Evolutionary conservation across 108 stramenopile species (phyloP).

Genomic region (Asterionellopsis glacialis): DNA sequence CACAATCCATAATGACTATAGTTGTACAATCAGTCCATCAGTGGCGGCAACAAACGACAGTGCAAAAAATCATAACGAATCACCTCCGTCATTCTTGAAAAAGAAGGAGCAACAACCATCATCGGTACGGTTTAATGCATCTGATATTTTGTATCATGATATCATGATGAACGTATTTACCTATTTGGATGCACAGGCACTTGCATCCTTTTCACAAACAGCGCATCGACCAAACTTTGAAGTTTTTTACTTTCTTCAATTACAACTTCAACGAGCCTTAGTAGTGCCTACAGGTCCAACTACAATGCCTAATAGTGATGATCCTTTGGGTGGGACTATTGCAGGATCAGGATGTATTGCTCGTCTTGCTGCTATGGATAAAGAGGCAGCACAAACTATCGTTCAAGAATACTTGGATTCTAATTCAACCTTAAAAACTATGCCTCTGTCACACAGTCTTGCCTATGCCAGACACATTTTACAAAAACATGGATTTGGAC

Average conservation of each 20-base stretch:
- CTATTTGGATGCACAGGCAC: constrained; percentile 46
- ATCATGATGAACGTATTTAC: constrained; percentile 68
- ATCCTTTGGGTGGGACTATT: constrained; percentile 4
- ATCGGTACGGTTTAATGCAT: background rate
- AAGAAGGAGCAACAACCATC: background rate
- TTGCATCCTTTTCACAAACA: constrained; percentile 71
- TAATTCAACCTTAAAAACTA: constrained; percentile 47
- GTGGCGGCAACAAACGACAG: too few relatives aligned
- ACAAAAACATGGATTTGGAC: constrained; percentile 17
- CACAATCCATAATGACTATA: constrained; percentile 9
- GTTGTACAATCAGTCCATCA: too few relatives aligned
- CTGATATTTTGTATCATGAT: constrained; percentile 59
- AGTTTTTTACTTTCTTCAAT: constrained; percentile 69
- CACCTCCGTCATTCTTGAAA: background rate
- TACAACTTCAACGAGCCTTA: constrained; percentile 66
- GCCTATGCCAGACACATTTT: constrained; percentile 51
- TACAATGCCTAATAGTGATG: too few relatives aligned
- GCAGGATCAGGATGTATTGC: constrained; percentile 45
- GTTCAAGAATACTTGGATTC: constrained; percentile 57
- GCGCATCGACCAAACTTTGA: constrained; percentile 62
- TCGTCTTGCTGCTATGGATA: constrained; percentile 46
- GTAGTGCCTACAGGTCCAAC: constrained; percentile 9
- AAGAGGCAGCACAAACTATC: constrained; percentile 28
- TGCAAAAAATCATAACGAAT: too few relatives aligned
- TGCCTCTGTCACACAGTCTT: constrained; percentile 59